A percentile compares a stretch with the other conserved stretches of the same genome.
These are phyloP conservation scores for Debaryomycetaceae sp. DNA, from an alignment of 1,139 yeast species.

Conservation along the genomic window DNA sequence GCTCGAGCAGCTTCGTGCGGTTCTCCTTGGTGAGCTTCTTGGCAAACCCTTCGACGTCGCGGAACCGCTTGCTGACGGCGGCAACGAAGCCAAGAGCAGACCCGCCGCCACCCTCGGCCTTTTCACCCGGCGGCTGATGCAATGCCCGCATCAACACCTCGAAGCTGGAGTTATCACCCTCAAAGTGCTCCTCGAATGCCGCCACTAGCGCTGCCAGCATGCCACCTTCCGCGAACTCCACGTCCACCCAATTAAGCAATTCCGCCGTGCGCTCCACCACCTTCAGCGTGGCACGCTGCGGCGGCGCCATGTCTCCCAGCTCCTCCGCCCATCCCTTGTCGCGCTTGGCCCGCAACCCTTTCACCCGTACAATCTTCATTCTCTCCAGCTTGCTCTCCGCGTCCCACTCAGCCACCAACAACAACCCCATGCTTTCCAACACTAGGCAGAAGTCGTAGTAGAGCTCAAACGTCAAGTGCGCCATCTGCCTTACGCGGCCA, in stretches of 20 bases:
- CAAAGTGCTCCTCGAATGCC: conserved; percentile 18
- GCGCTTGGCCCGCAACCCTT: conserved; percentile 53
- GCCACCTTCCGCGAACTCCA: neutral
- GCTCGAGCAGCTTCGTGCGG: conserved; percentile 45
- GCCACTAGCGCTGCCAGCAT: conserved; percentile 1
- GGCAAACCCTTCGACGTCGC: conserved; percentile 89
- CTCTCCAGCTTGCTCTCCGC: conserved; percentile 20
- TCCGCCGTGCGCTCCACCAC: conserved; percentile 26
- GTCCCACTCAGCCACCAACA: conserved; percentile 42
- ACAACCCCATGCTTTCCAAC: conserved; percentile 75
- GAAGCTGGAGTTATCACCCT: conserved; percentile 17
- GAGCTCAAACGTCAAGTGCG: conserved; percentile 21
- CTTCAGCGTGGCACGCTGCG: conserved; percentile 24
- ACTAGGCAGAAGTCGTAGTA: conserved; percentile 51
- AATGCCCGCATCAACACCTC: conserved; percentile 19
- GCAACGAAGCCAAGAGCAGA: conserved; percentile 42
- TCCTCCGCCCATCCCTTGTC: conserved; percentile 16
- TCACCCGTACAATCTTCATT: conserved; percentile 57
- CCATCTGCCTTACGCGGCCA: conserved; percentile 16
- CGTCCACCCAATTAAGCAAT: conserved; percentile 23
- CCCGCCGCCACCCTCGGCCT: conserved; percentile 19
- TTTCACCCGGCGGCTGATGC: conserved; percentile 2
- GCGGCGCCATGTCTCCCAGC: conserved; percentile 15
- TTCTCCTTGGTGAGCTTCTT: conserved; percentile 78
- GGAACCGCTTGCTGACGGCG: conserved; percentile 72